phyloP scores from a whole-genome alignment of 2,329 filamentous ascomycete species.

The Scytalidium lignicola region DNA sequence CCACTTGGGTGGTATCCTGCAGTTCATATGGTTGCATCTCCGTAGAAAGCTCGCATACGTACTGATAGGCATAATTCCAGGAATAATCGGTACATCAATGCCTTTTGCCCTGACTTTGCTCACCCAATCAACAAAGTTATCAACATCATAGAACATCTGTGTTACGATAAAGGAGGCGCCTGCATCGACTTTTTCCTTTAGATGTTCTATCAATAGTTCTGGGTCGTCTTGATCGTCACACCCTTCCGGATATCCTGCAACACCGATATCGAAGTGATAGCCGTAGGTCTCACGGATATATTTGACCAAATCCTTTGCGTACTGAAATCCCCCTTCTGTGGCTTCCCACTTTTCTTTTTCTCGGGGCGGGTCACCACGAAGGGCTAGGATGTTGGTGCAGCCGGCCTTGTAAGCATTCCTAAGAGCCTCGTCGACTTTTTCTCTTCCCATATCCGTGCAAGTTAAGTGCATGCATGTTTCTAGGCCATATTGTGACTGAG shows the following conservation, averaged over 20 bases:
- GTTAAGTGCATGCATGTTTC: slow-evolving; percentile 99
- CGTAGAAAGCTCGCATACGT: slow-evolving; percentile 92
- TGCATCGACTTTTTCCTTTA: slow-evolving; percentile 96
- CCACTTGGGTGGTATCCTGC: slow-evolving; percentile 77
- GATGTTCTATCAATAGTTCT: slow-evolving; percentile 77
- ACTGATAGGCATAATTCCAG: slow-evolving; percentile 89
- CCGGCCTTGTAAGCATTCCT: slow-evolving; percentile 86
- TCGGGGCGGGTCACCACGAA: slow-evolving; percentile 88
- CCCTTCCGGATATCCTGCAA: slow-evolving; percentile 94
- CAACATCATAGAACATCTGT: slow-evolving; percentile 98
- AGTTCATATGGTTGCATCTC: slow-evolving; percentile 86
- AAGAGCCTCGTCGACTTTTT: slow-evolving; percentile 86
- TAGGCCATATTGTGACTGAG: slow-evolving; percentile 89
- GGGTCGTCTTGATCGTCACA: slow-evolving; percentile 89
- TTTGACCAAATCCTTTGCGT: slow-evolving; percentile 77
- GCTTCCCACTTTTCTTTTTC: slow-evolving; percentile 93
- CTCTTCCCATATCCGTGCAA: slow-evolving; percentile 94
- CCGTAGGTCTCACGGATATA: slow-evolving; percentile 77
- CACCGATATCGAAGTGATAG: slow-evolving; percentile 93
- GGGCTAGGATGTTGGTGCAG: slow-evolving; percentile 93
- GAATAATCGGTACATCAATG: slow-evolving; percentile 77
- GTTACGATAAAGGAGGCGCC: slow-evolving; percentile 93
- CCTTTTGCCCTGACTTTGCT: slow-evolving; percentile 78
- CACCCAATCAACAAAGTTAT: slow-evolving; percentile 92
- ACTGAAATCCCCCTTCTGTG: slow-evolving; percentile 79